Conservation (phyloP, 805 yeast species). For the Cyberlindnera mrakii region DNA sequence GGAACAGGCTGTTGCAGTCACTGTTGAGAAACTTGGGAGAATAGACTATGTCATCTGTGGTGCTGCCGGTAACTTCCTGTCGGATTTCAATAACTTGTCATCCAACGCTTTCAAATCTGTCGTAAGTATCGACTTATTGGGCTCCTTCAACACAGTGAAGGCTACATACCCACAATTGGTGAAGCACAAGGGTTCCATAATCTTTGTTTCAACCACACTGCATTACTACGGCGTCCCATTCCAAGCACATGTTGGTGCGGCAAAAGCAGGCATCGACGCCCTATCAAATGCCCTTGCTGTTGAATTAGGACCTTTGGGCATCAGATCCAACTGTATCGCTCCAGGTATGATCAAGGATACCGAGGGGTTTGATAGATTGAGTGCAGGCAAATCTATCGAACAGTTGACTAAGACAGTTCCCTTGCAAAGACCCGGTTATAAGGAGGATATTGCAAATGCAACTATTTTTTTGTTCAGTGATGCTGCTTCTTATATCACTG, state of each 20-base stretch:
- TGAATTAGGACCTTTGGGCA: slow-evolving; percentile 86
- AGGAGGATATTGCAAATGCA: slow-evolving; percentile 79
- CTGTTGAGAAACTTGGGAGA: slow-evolving; percentile 65
- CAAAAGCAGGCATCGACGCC: slow-evolving; percentile 94
- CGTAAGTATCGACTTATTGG: slow-evolving; percentile 78
- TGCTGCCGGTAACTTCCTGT: slow-evolving; percentile 90
- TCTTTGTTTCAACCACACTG: slow-evolving; percentile 84
- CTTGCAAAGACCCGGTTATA: slow-evolving; percentile 59
- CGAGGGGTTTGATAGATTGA: slow-evolving; percentile 74
- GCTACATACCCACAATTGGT: slow-evolving; percentile 66
- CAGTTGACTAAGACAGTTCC: slow-evolving; percentile 41
- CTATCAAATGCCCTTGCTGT: slow-evolving; percentile 78
- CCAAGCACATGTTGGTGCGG: slow-evolving; percentile 89
- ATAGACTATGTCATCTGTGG: slow-evolving; percentile 90
- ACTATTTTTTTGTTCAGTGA: slow-evolving; percentile 81
- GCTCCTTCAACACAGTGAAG: slow-evolving; percentile 85
- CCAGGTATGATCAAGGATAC: slow-evolving; percentile 89
- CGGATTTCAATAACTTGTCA: slow-evolving; percentile 73
- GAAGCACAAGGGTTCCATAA: slow-evolving; percentile 59
- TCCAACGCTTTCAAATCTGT: slow-evolving; percentile 88
- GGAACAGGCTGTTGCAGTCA: slow-evolving; percentile 52
- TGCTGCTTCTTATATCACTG: slow-evolving; percentile 74
- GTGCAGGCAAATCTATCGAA: slow-evolving; percentile 32
- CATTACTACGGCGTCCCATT: slow-evolving; percentile 87
- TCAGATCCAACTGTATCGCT: slow-evolving; percentile 78